Percentiles rank a stretch among this genome's conserved stretches.
Evolutionary conservation across 257 asterid genomes (phyloP).

Genomic region (Nicotiana obtusifolia): DNA sequence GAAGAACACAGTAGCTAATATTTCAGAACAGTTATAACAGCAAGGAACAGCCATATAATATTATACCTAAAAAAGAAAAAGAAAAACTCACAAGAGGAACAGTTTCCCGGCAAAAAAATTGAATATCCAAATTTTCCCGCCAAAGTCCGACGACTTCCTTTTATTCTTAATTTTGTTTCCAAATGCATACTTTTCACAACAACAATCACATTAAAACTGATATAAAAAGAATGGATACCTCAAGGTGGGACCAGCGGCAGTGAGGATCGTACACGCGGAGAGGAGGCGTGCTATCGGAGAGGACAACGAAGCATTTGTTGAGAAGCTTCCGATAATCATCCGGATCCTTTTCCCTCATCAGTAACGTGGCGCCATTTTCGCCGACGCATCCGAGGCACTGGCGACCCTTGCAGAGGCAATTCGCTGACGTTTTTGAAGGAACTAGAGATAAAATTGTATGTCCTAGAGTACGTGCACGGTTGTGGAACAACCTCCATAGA

Average conservation of each 20-base stretch:
- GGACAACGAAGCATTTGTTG: conserved; percentile 45
- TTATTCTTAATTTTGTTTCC: too few species aligned
- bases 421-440: conserved; percentile 30
- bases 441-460: conserved; percentile 50
- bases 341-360: conserved; percentile 45
- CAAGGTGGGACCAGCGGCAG: conserved; percentile 50
- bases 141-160: conserved; percentile 10
- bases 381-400: conserved; percentile 64
- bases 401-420: conserved; percentile 46
- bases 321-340: conserved; percentile 64
- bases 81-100: background rate
- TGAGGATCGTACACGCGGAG: conserved; percentile 38
- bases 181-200: conserved; percentile 1
- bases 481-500: conserved; percentile 55
- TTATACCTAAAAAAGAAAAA: background rate
- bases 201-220: background rate
- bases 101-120: conserved; percentile 21
- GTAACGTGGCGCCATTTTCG: conserved; percentile 39
- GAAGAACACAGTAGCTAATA: too few species aligned
- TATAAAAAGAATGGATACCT: conserved; percentile 29
- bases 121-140: conserved; percentile 20
- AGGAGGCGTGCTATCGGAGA: conserved; percentile 52
- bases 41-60: too few species aligned
- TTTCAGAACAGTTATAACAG: too few species aligned
- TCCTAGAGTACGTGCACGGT: conserved; percentile 64